Evolutionary conservation across 2,329 filamentous ascomycete genomes (phyloP), one percentile per base, ranked within the genome.

Genomic region (Penicillium sp.): DNA sequence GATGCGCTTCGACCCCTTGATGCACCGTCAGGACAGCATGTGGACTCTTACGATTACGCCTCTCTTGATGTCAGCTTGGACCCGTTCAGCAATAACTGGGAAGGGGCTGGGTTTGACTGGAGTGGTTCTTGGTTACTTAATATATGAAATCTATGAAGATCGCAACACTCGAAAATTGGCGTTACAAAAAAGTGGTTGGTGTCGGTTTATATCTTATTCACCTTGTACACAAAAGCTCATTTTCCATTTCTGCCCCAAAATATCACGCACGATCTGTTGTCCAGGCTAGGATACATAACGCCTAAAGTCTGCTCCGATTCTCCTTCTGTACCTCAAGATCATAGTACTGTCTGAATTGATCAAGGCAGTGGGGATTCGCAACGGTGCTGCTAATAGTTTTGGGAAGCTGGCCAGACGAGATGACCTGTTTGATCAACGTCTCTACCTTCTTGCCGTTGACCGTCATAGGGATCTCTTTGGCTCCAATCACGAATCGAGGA

Each of bases 81-180:
- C 10, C 44, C 53, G 5, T 64, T 64, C 26, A 55, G 52, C 7
- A 63, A 57, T 32, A 60, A 52, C 30, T 66, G 63, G 63, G 63
- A 66, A 52, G 63, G 63, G 1, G 59, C 62, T 11, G 63, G 62
- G 4, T 65, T 66, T 53, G 63, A 66, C 42, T 66, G 63, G 63
- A 65, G 61, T 54, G 62, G 63, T 9, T 64, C 63, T 6, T 66
- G 62, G 63, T 32, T 65, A 13, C 57, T 66, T 7, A 64, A 61
- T 57, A 19, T 64, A 29, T 66, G 38, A 55, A 64, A 61, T 57
- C 19, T 64, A 29, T 66, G 38, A 55, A 29, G 2, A 7, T 5
- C 11, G 23, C 2, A 32, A n/a, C n/a, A 11, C 13, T 40, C 14
- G 27, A 16, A 16, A 27, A 29, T 18, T 11, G 26, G 27, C 13